These are phyloP conservation scores for Debaryomyces udenii DNA, from an alignment of 1,139 yeast genomes.

Conservation along the genomic window DNA sequence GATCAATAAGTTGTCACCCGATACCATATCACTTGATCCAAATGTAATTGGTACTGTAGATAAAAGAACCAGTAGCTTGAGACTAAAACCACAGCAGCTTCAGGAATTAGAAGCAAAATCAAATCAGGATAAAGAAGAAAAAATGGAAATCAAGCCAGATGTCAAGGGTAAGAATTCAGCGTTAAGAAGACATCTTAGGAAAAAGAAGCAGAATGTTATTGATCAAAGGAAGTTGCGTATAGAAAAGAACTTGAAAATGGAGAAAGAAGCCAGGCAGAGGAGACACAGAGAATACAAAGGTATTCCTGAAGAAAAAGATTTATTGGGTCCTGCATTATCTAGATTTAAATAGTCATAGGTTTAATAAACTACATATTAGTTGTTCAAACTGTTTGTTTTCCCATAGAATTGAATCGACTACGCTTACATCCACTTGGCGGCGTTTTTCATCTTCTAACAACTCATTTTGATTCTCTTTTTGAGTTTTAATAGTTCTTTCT, in stretches of 20 bases:
- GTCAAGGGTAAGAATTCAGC: conserved; percentile 83
- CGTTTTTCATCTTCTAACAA: conserved; percentile 5
- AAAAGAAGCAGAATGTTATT: conserved; percentile 82
- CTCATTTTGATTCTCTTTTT: conserved; percentile 9
- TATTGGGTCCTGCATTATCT: conserved; percentile 58
- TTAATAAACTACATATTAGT: conserved; percentile 17
- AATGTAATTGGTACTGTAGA: conserved; percentile 84
- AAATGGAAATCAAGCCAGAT: conserved; percentile 56
- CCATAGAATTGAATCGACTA: conserved; percentile 26
- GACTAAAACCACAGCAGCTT: conserved; percentile 66
- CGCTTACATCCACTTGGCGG: conserved; percentile 19
- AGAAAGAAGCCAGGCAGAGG: conserved; percentile 71
- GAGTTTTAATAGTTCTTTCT: conserved; percentile 6
- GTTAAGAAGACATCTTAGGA: conserved; percentile 77
- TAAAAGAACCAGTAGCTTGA: conserved; percentile 60
- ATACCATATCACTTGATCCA: conserved; percentile 91
- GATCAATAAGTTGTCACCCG: conserved; percentile 88
- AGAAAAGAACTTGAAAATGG: conserved; percentile 75
- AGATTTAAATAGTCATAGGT: conserved; percentile 46
- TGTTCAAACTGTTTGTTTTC: conserved; percentile 25
- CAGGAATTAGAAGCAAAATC: conserved; percentile 45
- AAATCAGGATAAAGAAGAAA: conserved; percentile 39
- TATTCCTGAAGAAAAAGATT: conserved; percentile 53
- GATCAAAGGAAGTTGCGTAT: conserved; percentile 84
- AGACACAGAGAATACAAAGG: conserved; percentile 53